phyloP scores from a whole-genome alignment of 148 eudicot genomes.

The Heliosperma pusillum region DNA sequence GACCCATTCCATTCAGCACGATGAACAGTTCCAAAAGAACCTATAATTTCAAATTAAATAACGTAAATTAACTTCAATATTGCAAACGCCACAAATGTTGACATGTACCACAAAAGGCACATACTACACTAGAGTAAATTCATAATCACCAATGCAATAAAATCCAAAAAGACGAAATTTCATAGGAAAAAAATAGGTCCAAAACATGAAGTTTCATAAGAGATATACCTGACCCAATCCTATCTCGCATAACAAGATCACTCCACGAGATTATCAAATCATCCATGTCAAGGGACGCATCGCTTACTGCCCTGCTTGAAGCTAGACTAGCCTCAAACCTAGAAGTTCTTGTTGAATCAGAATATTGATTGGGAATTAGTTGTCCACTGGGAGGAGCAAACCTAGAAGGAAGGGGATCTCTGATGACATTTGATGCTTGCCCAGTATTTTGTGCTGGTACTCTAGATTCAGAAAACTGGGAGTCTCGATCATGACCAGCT shows the following conservation, averaged over 20 bases:
- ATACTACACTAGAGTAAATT: not conserved
- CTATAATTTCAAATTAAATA: slow-evolving; percentile 31
- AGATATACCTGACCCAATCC: slow-evolving; percentile 78
- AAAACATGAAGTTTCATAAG: not conserved
- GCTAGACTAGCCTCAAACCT: slow-evolving; percentile 41
- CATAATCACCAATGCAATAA: not conserved
- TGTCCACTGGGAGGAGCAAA: slow-evolving; percentile 35
- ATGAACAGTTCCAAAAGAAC: slow-evolving; percentile 95
- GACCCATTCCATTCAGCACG: slow-evolving; percentile 97
- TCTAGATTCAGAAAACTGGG: slow-evolving; percentile 35
- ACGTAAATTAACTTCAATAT: not conserved
- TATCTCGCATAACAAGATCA: slow-evolving; percentile 78
- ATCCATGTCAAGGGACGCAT: slow-evolving; percentile 59
- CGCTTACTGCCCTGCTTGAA: slow-evolving; percentile 45
- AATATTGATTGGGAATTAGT: slow-evolving; percentile 30
- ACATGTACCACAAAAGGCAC: not conserved
- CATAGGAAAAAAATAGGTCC: not conserved
- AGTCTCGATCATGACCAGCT: slow-evolving; percentile 41
- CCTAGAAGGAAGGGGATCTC: slow-evolving; percentile 36
- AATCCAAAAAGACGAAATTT: not conserved
- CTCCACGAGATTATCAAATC: slow-evolving; percentile 88
- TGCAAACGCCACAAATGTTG: slow-evolving; percentile 2
- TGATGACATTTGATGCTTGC: slow-evolving; percentile 33
- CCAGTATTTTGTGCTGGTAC: slow-evolving; percentile 27
- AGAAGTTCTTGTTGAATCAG: slow-evolving; percentile 32